These are phyloP conservation scores for Xylariaceae sp. DNA, from an alignment of 2,329 filamentous ascomycete genomes.

Conservation along the genomic window DNA sequence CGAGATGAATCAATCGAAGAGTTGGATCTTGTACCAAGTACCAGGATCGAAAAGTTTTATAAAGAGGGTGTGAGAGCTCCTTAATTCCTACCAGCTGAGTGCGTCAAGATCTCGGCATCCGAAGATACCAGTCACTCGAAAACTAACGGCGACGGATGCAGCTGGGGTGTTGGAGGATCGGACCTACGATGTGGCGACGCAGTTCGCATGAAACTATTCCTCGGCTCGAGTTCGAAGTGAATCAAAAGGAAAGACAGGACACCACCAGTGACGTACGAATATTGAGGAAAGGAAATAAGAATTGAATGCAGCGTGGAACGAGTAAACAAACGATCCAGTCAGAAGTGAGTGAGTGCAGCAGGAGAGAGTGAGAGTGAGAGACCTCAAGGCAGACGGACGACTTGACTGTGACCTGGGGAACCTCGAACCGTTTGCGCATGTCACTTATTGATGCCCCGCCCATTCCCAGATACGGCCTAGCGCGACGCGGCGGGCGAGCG, in stretches of 20 bases:
- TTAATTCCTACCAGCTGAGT: slow-evolving; percentile 3
- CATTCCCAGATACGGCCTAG: background rate
- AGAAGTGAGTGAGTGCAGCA: background rate
- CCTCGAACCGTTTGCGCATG: background rate
- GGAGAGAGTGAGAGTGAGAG: background rate
- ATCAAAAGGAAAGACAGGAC: slow-evolving; percentile 6
- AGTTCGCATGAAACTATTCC: slow-evolving; percentile 13
- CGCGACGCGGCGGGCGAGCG: background rate
- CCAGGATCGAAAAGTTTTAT: slow-evolving; percentile 8
- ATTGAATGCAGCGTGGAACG: slow-evolving; percentile 1
- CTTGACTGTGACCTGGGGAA: too few species aligned
- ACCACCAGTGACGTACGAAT: slow-evolving; percentile 14
- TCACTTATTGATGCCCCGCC: background rate
- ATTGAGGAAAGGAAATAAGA: background rate
- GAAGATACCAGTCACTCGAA: background rate
- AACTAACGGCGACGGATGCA: slow-evolving; percentile 4
- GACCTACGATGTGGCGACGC: background rate
- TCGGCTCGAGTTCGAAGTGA: slow-evolving; percentile 3
- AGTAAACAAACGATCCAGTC: slow-evolving; percentile 8
- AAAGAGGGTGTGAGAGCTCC: slow-evolving; percentile 1
- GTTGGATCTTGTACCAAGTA: background rate
- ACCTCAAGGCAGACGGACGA: background rate
- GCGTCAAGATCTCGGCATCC: slow-evolving; percentile 15
- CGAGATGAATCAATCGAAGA: background rate
- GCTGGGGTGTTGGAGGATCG: slow-evolving; percentile 11